Evolutionary conservation across 2,329 filamentous ascomycete genomes (phyloP), one percentile per base, ranked within the genome.

Genomic region (Aaosphaeria pasadenensis): DNA sequence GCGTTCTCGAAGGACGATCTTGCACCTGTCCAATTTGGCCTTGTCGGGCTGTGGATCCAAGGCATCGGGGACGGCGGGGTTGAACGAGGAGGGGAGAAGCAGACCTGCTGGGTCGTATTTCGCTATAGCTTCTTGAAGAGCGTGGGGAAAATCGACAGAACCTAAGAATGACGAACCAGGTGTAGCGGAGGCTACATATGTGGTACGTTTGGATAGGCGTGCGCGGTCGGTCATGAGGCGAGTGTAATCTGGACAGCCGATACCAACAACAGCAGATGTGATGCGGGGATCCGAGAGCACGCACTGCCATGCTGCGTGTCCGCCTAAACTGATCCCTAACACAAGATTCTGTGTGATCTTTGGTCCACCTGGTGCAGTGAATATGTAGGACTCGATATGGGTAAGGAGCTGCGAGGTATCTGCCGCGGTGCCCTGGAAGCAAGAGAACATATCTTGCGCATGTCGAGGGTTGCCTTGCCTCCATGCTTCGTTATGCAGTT

Each of bases 391-490:
- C n/a, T 83, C 82, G 2, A 95, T 74, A 47, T 90, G 81, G 58
- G 91, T 86, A 56, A 97, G 86, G 52, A 97, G 73, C 7, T 85
- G 77, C 11, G 80, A 82, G 32, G 86, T 85, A 67, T 97, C 92
- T n/a, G 75, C 71, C 11, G 87, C 86, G 0, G 88, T 92, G 45
- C 83, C 83, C 55, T 81, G 81, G 50, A 91, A 86, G 52, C 84
- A 82, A 30, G 82, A 84, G 66, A 94, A 91, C 91, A 99, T 96
- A 69, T 99, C 94, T 64, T 89, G 84, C 0, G 91, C 92, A 73
- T 97, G 94, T 5, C 78, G 81, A 6, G 79, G 75, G 64, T 96
- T 96, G 30, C 90, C 91, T 35, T 82, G 72, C 39, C 82, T 80
- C 92, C 91, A 97, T 4, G 86, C 79, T 57, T 86, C 77, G 67